Percentiles rank a stretch among this genome's conserved stretches.
Conservation (phyloP, 257 asterid species). For the Lantana camara region DNA sequence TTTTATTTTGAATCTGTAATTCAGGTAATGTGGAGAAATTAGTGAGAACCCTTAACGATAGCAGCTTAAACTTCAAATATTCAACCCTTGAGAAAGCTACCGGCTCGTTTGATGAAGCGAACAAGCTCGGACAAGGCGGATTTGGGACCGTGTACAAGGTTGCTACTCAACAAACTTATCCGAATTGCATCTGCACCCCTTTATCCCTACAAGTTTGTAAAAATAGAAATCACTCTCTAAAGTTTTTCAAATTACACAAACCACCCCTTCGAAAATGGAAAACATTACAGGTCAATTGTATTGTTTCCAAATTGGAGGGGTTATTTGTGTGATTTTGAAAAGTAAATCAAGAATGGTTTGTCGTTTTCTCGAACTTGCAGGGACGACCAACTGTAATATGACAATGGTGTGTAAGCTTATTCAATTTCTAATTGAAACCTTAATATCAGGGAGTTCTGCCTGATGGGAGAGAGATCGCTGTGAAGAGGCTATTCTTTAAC, state of each 20-base stretch:
- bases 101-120: slow-evolving; percentile 64
- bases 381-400: too few species aligned
- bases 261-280: too few species aligned
- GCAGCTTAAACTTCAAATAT: slow-evolving; percentile 89
- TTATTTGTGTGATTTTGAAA: too few species aligned
- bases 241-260: too few species aligned
- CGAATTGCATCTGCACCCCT: too few species aligned
- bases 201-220: too few species aligned
- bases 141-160: slow-evolving; percentile 92
- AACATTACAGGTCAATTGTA: too few species aligned
- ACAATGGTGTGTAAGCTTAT: too few species aligned
- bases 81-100: slow-evolving; percentile 95
- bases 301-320: too few species aligned
- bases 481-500: slow-evolving; percentile 88
- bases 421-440: background rate
- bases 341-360: too few species aligned
- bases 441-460: slow-evolving; percentile 65
- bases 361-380: too few species aligned
- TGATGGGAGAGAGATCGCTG: slow-evolving; percentile 95
- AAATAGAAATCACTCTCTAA: too few species aligned
- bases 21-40: slow-evolving; percentile 60
- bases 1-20: slow-evolving; percentile 28
- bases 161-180: slow-evolving; percentile 7
- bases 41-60: slow-evolving; percentile 74
- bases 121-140: slow-evolving; percentile 97